Base-by-base conservation (phyloP, 169 alveolate species). In the Plasmodium gallinaceum region DNA sequence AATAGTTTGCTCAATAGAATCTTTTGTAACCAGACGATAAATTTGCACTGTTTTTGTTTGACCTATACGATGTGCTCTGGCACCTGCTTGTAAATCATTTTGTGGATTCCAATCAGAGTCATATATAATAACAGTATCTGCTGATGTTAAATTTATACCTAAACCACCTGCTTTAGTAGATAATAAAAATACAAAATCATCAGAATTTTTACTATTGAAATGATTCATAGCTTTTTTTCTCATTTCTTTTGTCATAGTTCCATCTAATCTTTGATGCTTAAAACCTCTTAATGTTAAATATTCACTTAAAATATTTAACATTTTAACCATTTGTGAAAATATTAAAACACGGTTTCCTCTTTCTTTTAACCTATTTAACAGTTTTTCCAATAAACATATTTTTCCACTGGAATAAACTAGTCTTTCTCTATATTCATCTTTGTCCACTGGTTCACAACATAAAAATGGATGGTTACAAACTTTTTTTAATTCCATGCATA, bases 31-130 rank as follows among this genome's bases (percentile, higher is more conserved):
- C 48, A 99, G 91, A 65, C 99, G 95, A 89, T 97, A 98, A 26
- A 99, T 98, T 71, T 96, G 97, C 16, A 98, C 99, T 39, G 97
- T 96, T 89, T 97, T 98, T 32, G 98, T 98, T 91, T 98, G 99
- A 10, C 99, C 99, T 48, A 98, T 98, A 68, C 99, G 95, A 92
- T 99, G 99, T 26, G 99, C 99, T 68, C 99, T 96, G 26, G 99
- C 99, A 96, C 98, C 99, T 12, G 99, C 99, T 85, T 99, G 98
- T 76, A 99, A 93, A 88, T 99, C 99, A 80, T 98, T 98, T 92
- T 99, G 98, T 10, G 99, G 99, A 87, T 98, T 98, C 99, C 99
- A 98, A 95, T 98, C 99, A 24, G 99, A 94, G 88, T 97, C 99
- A 92, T 97, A 97, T 20, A 98, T 95, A 54, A 98, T 96, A 26